A percentile compares a stretch with the other conserved stretches of the same genome.
Conservation (phyloP, 176 grass and related monocot species). For the Oryza longistaminata region DNA sequence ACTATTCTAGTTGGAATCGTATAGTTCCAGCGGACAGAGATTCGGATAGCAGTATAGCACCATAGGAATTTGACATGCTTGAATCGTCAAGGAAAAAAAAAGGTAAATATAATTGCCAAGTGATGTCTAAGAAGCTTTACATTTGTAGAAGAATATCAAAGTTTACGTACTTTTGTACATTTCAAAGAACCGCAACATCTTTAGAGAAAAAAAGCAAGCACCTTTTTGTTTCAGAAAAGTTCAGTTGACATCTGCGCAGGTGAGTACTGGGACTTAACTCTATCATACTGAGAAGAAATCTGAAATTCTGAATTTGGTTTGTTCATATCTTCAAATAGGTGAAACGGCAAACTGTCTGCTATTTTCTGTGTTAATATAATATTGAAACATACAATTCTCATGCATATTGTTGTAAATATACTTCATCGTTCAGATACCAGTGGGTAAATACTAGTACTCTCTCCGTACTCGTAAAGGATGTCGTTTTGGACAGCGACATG, state of each 20-base stretch:
- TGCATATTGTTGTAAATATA: neutral
- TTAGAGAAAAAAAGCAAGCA: neutral
- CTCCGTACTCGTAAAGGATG: too few species aligned
- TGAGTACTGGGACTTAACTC: neutral
- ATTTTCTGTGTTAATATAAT: neutral
- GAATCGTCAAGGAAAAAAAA: neutral
- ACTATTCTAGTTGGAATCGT: neutral
- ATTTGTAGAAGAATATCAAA: neutral
- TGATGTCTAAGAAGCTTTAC: neutral
- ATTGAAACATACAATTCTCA: neutral
- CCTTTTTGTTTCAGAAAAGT: neutral
- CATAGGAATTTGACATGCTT: neutral
- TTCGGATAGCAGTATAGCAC: neutral
- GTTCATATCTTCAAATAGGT: neutral
- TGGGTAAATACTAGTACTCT: neutral
- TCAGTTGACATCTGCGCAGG: neutral
- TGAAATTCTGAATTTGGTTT: neutral
- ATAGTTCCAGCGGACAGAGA: neutral
- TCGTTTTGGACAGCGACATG: too few species aligned
- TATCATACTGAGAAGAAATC: neutral
- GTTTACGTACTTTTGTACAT: neutral
- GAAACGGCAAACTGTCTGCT: neutral
- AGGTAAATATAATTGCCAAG: neutral
- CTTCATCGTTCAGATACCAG: neutral
- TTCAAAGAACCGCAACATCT: neutral